Percentiles rank a stretch among this genome's conserved stretches.
Conservation (phyloP, 2,329 filamentous ascomycete genomes). For the Colletotrichum brevisporum region DNA sequence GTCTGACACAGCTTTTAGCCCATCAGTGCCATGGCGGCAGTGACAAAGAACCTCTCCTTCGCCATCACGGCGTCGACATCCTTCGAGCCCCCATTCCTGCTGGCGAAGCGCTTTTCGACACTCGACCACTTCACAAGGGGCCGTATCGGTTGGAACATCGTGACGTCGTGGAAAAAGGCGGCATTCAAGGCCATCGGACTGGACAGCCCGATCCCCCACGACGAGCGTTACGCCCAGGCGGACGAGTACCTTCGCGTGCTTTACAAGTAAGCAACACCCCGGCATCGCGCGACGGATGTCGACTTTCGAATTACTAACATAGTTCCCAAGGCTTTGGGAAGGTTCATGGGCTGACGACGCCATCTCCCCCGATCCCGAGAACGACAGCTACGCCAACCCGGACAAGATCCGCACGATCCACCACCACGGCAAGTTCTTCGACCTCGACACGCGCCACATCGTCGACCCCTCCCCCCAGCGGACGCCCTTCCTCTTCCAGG, state of each 20-base stretch:
- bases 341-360: slow-evolving; percentile 72
- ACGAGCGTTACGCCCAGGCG: slow-evolving; percentile 72
- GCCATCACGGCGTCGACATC: slow-evolving; percentile 75
- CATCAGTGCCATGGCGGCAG: slow-evolving; percentile 76
- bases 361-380: slow-evolving; percentile 64
- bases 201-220: slow-evolving; percentile 70
- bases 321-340: slow-evolving; percentile 61
- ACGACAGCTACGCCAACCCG: slow-evolving; percentile 71
- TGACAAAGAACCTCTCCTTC: slow-evolving; percentile 74
- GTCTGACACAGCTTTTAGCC: slow-evolving; percentile 54
- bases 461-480: slow-evolving; percentile 70
- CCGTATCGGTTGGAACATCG: slow-evolving; percentile 77
- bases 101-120: slow-evolving; percentile 74
- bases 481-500: slow-evolving; percentile 71
- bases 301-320: background rate
- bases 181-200: slow-evolving; percentile 75
- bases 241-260: slow-evolving; percentile 74
- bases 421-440: slow-evolving; percentile 53
- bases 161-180: slow-evolving; percentile 70
- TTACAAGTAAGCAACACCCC: slow-evolving; percentile 64
- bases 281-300: too few species aligned
- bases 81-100: slow-evolving; percentile 73
- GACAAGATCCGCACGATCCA: slow-evolving; percentile 72
- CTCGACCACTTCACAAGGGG: slow-evolving; percentile 74
- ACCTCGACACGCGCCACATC: slow-evolving; percentile 56